Evolutionary conservation across 192 early-diverging fungal species (phyloP), one percentile per base, ranked within the genome.

Genomic region (Coemansia sp.): DNA sequence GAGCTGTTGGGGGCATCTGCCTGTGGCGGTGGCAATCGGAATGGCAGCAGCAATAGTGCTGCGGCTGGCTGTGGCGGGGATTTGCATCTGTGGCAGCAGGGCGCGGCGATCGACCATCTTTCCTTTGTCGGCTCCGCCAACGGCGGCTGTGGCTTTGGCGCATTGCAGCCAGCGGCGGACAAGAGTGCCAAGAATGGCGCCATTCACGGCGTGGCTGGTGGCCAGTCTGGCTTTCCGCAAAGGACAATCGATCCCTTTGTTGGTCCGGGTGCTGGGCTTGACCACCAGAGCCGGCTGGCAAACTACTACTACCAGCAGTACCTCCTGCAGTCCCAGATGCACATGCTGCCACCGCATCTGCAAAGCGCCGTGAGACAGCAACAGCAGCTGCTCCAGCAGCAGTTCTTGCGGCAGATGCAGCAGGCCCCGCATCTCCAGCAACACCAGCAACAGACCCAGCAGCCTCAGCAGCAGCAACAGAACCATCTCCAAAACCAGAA

Each of bases 61-160:
- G 26, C 26, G 0, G 43, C 4, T 9, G 43, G 43, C 43, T 44
- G 43, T 44, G 43, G 43, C 43, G 43, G 54, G 60, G 71, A 72
- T 67, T 39, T 72, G 41, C 65, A 64, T 8, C 18, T 57, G 64
- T 72, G 71, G 71, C 71, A 71, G n/a, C 71, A 74, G n/a, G 67
- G 72, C 44, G 61, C 67, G 62, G 53, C 72, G 63, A 69, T 74
- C 72, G 72, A 74, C 39, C 57, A 38, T 21, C 52, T 23, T 9
- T 9, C 23, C 54, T 11, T 58, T 49, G 60, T 45, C 13, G 18
- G 38, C 26, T 59, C 57, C 21, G 65, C 43, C 42, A 44, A 41
- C 19, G 44, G 49, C 15, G 65, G 50, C n/a, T n/a, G 54, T 38
- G 56, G 43, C 52, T 59, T 42, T 59, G 64, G 44, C 49, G n/a